phyloP scores from a whole-genome alignment of 192 early-diverging fungal genomes.

The Spizellomyces punctatus region DNA sequence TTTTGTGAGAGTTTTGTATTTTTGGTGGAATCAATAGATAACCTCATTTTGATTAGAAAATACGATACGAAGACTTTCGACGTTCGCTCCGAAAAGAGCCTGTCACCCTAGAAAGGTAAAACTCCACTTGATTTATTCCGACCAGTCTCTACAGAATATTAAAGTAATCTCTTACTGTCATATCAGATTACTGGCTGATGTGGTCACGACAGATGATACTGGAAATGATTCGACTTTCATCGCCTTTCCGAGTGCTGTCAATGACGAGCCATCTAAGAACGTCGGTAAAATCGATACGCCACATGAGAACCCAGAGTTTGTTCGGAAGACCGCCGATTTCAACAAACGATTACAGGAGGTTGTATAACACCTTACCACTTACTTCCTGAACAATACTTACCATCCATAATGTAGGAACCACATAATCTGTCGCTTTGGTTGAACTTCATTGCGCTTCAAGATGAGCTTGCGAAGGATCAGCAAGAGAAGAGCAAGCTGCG shows the following conservation, averaged over 20 bases:
- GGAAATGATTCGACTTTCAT: neutral
- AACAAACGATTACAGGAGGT: conserved; percentile 34
- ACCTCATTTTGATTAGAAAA: neutral
- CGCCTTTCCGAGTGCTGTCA: neutral
- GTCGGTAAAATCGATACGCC: neutral
- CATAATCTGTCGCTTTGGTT: conserved; percentile 44
- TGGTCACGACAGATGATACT: neutral
- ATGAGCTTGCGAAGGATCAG: conserved; percentile 27
- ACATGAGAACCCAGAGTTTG: conserved; percentile 30
- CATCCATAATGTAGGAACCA: conserved; percentile 27
- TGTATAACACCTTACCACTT: neutral
- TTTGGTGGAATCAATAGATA: neutral
- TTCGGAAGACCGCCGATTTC: conserved; percentile 16
- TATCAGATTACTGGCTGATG: neutral
- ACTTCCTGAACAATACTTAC: neutral
- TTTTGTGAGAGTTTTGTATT: neutral
- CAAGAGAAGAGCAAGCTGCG: conserved; percentile 1
- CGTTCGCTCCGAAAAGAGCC: conserved; percentile 8
- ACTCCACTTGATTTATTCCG: neutral
- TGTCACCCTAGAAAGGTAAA: conserved; percentile 16
- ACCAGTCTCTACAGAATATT: neutral
- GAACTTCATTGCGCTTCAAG: conserved; percentile 44
- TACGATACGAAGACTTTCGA: conserved; percentile 24
- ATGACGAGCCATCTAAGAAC: neutral
- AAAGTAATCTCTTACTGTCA: neutral